Percentiles rank a stretch among this genome's conserved stretches.
phyloP scores from a whole-genome alignment of 2,329 filamentous ascomycete species.

The Epichloe amarillans region DNA sequence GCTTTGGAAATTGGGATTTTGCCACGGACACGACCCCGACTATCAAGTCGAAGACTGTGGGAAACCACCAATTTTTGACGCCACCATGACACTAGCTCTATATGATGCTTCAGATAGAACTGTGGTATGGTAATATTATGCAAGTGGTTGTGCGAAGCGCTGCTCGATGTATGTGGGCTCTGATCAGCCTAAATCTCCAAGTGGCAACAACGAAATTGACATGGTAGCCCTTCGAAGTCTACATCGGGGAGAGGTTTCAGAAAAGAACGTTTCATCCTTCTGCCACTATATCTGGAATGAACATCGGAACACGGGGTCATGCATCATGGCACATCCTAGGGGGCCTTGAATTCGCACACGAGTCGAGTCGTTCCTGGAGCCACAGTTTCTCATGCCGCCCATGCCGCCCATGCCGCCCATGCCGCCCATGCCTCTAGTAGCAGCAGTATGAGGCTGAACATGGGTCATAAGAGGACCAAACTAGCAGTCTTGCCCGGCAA shows the following conservation, averaged over 20 bases:
- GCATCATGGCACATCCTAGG: background rate
- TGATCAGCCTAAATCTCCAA: background rate
- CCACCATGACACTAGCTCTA: background rate
- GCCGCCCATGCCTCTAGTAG: slow-evolving; percentile 11
- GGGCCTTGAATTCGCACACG: background rate
- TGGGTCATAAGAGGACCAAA: background rate
- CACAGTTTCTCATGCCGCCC: background rate
- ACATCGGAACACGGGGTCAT: background rate
- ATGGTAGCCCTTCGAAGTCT: background rate
- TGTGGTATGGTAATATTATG: background rate
- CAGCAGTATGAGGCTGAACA: background rate
- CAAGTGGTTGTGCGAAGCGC: background rate
- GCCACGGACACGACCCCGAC: background rate
- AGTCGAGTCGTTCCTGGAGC: background rate
- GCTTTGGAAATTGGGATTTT: background rate
- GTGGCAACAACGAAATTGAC: background rate
- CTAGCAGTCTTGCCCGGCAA: background rate
- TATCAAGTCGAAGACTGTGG: background rate
- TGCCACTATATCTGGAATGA: background rate
- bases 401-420: background rate
- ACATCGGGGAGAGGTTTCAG: background rate
- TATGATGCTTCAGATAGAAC: background rate
- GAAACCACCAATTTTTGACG: background rate
- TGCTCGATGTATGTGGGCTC: background rate
- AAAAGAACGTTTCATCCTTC: background rate